Percentiles rank a stretch among this genome's conserved stretches.
These are phyloP conservation scores for Penicillium simplicissimum DNA, from an alignment of 495 filamentous ascomycete genomes.

Conservation along the genomic window DNA sequence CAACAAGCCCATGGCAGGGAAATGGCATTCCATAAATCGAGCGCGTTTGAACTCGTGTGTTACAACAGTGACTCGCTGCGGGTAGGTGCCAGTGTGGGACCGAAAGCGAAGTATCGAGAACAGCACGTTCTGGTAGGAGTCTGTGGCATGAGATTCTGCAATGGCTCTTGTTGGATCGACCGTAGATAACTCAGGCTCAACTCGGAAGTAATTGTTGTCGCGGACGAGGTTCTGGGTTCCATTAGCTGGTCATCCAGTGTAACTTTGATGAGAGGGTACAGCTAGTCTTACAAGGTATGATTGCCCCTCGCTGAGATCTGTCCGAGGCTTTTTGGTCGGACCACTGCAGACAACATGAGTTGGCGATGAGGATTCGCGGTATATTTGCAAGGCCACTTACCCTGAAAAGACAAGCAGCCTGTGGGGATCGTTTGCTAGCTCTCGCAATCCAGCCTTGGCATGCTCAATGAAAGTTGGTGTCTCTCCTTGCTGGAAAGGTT, in stretches of 20 bases:
- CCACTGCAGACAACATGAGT: slow-evolving; percentile 45
- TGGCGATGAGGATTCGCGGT: background rate
- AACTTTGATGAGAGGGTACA: background rate
- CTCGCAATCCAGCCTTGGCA: slow-evolving; percentile 60
- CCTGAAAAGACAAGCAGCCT: slow-evolving; percentile 68
- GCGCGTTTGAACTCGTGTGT: slow-evolving; percentile 73
- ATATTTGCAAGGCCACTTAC: slow-evolving; percentile 40
- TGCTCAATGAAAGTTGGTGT: slow-evolving; percentile 72
- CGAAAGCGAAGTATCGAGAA: slow-evolving; percentile 67
- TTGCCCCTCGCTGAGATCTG: slow-evolving; percentile 59
- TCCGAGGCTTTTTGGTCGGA: slow-evolving; percentile 56
- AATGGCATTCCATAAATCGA: slow-evolving; percentile 68
- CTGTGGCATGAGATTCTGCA: slow-evolving; percentile 67
- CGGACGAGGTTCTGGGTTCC: slow-evolving; percentile 46
- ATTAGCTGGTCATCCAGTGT: background rate
- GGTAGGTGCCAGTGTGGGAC: slow-evolving; percentile 37
- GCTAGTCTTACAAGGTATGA: slow-evolving; percentile 56
- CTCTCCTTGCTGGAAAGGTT: slow-evolving; percentile 70
- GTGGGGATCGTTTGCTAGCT: slow-evolving; percentile 38
- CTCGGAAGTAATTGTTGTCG: slow-evolving; percentile 41
- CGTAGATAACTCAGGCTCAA: background rate
- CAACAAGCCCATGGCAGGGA: slow-evolving; percentile 58
- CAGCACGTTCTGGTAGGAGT: slow-evolving; percentile 77
- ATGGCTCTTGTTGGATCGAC: slow-evolving; percentile 37
- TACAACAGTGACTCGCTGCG: slow-evolving; percentile 61